Conservation (phyloP, 441 rosid species). For the Pelargonium cotyledonis region DNA sequence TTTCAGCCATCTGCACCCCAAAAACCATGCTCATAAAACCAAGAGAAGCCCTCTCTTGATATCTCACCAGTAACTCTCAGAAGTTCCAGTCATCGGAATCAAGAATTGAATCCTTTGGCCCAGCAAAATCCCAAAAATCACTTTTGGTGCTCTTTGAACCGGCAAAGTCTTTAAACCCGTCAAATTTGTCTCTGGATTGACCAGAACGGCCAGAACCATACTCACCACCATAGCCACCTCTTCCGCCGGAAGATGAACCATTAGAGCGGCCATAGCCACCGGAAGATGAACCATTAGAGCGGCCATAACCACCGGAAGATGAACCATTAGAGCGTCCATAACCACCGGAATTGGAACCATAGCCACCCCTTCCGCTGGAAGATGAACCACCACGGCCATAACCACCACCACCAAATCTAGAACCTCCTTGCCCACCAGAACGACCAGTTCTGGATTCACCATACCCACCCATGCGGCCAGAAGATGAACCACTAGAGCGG, state of each 20-base stretch:
- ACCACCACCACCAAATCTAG: constrained; percentile 32
- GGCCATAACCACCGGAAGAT: no score
- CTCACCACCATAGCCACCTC: background rate
- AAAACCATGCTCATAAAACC: background rate
- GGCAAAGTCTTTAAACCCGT: background rate
- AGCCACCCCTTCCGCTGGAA: no score
- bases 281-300: no score
- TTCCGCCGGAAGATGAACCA: constrained; percentile 14
- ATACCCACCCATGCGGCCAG: constrained; percentile 35
- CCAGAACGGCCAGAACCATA: background rate
- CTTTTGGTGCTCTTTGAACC: background rate
- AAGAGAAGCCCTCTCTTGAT: background rate
- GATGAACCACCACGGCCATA: no score
- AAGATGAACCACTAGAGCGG: constrained; percentile 8
- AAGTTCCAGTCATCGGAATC: background rate
- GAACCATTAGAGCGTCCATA: constrained; percentile 24
- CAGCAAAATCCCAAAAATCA: background rate
- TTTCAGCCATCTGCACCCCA: background rate
- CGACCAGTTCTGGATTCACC: constrained; percentile 42
- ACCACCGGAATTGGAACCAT: constrained; percentile 23
- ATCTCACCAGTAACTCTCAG: background rate
- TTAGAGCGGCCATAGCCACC: constrained; percentile 25
- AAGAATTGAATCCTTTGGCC: background rate
- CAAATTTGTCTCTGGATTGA: background rate
- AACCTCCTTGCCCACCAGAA: constrained; percentile 29